Conservation (phyloP, 2,329 filamentous ascomycete genomes). For the Davidsoniella australis region DNA sequence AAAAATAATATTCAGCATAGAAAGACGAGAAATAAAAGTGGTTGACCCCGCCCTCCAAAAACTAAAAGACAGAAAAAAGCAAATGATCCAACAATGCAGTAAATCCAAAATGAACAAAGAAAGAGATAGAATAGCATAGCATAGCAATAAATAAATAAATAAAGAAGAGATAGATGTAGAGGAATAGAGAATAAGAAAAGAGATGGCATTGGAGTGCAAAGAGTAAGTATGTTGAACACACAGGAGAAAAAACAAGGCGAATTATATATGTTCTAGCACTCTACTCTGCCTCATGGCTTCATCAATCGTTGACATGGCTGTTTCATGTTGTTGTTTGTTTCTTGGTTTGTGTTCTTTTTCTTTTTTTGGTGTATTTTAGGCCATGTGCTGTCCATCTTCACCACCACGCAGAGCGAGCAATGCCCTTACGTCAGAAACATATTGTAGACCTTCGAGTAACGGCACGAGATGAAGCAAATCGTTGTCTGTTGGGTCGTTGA, state of each 20-base stretch:
- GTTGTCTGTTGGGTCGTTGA: constrained; percentile 93
- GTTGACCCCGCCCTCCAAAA: too few species aligned
- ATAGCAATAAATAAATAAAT: background rate
- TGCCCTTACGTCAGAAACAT: constrained; percentile 88
- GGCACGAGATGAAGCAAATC: constrained; percentile 86
- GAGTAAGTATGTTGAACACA: background rate
- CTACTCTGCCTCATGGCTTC: background rate
- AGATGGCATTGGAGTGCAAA: background rate
- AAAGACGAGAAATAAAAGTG: too few species aligned
- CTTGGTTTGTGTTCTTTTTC: background rate
- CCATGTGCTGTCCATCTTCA: constrained; percentile 51
- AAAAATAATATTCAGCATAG: too few species aligned
- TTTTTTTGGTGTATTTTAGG: constrained; percentile 16
- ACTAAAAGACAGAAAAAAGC: background rate
- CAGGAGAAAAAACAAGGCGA: background rate
- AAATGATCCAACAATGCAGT: background rate
- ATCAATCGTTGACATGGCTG: constrained; percentile 6
- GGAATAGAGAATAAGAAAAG: background rate
- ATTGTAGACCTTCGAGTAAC: constrained; percentile 82
- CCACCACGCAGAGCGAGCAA: constrained; percentile 77
- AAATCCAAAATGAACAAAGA: background rate
- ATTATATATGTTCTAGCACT: too few species aligned
- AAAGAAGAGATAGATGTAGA: background rate
- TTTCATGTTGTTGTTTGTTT: constrained; percentile 3
- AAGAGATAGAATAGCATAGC: background rate